These are phyloP conservation scores for Penicillium sp. DNA, from an alignment of 2,329 filamentous ascomycete genomes.

Conservation along the genomic window DNA sequence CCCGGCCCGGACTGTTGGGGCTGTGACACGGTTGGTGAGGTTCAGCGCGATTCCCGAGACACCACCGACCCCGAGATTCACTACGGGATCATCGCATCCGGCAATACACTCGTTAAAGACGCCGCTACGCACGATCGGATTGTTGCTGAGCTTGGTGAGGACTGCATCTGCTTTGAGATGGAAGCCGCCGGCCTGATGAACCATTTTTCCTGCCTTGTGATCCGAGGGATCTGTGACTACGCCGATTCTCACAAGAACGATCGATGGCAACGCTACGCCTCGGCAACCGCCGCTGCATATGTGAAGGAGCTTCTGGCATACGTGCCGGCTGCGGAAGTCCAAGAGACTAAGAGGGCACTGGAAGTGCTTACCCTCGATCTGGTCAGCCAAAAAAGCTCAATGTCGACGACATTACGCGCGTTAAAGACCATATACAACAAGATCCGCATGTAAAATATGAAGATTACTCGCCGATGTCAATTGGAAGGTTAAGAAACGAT, in stretches of 20 bases:
- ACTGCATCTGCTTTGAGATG: slow-evolving; percentile 15
- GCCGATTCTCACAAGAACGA: slow-evolving; percentile 16
- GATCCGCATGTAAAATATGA: too few relatives aligned
- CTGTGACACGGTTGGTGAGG: slow-evolving; percentile 1
- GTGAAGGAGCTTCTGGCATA: slow-evolving; percentile 5
- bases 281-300: slow-evolving; percentile 11
- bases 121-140: slow-evolving; percentile 6
- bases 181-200: slow-evolving; percentile 13
- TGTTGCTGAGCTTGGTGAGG: slow-evolving; percentile 2
- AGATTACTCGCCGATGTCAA: too few relatives aligned
- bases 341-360: too few relatives aligned
- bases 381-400: too few relatives aligned
- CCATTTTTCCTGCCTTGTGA: slow-evolving; percentile 12
- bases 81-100: slow-evolving; percentile 24
- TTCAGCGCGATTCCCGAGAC: slow-evolving; percentile 6
- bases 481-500: too few relatives aligned
- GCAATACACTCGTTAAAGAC: slow-evolving; percentile 19
- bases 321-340: too few relatives aligned
- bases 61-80: slow-evolving; percentile 15
- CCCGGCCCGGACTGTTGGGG: slow-evolving; percentile 2
- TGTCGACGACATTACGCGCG: too few relatives aligned
- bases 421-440: too few relatives aligned
- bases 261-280: slow-evolving; percentile 12
- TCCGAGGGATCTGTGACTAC: slow-evolving; percentile 16
- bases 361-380: too few relatives aligned